Conservation (phyloP, 176 grass and related monocot species). For the Phoenix roebelenii region DNA sequence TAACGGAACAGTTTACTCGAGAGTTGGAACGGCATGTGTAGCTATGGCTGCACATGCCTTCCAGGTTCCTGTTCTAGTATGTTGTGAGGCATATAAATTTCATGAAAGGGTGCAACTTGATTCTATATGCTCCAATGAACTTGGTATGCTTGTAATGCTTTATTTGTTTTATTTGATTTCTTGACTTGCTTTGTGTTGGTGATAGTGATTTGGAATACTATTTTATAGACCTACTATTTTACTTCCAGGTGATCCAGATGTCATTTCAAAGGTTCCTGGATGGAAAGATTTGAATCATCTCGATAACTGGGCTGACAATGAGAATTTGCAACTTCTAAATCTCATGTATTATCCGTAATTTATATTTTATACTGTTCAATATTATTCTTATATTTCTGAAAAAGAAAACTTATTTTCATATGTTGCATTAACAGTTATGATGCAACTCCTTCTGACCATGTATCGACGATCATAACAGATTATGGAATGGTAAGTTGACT, state of each 20-base stretch:
- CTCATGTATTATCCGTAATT: constrained; percentile 37
- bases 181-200: no score
- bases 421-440: constrained; percentile 42
- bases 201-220: no score
- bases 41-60: constrained; percentile 75
- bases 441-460: constrained; percentile 66
- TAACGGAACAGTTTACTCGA: constrained; percentile 75
- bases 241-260: constrained; percentile 72
- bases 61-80: constrained; percentile 60
- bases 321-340: constrained; percentile 70
- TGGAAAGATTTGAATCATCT: constrained; percentile 33
- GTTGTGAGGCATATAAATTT: constrained; percentile 83
- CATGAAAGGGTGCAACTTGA: constrained; percentile 81
- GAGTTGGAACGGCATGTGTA: constrained; percentile 51
- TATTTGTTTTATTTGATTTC: no score
- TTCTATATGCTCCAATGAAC: constrained; percentile 78
- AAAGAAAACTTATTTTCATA: no score
- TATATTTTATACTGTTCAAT: background rate
- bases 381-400: no score
- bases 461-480: constrained; percentile 84
- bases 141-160: constrained; percentile 35
- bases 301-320: constrained; percentile 39
- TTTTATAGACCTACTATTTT: constrained; percentile 6
- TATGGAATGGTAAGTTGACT: constrained; percentile 63
- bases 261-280: constrained; percentile 45